Conservation (phyloP, 164 flowering plant species). For the Tinospora cordifolia region DNA sequence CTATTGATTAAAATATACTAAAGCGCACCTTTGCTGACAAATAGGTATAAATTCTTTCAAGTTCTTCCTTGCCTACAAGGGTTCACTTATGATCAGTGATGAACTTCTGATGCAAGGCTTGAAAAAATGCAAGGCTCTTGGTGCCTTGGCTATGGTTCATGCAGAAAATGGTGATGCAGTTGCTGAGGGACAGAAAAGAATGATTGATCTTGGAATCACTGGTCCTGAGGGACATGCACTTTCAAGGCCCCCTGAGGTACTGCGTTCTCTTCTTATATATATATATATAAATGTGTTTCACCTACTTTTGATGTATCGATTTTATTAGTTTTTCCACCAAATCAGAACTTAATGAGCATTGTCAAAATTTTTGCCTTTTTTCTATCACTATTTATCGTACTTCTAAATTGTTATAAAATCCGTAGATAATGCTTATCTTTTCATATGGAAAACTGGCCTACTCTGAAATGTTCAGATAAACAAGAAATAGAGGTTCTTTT, state of each 20-base stretch:
- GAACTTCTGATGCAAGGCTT: constrained; percentile 75
- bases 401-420: too few relatives aligned
- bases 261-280: not conserved
- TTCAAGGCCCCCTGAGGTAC: constrained; percentile 90
- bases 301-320: not conserved
- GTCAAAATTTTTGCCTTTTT: too few relatives aligned
- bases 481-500: too few relatives aligned
- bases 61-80: constrained; percentile 91
- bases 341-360: too few relatives aligned
- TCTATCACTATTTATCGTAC: too few relatives aligned
- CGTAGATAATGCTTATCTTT: too few relatives aligned
- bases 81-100: constrained; percentile 65
- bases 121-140: constrained; percentile 89
- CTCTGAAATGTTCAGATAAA: too few relatives aligned
- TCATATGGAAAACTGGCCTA: too few relatives aligned
- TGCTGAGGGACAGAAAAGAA: constrained; percentile 76
- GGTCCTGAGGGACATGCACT: constrained; percentile 99
- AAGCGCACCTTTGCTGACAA: constrained; percentile 7
- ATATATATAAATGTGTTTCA: too few relatives aligned
- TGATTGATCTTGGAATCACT: constrained; percentile 89
- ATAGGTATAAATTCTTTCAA: constrained; percentile 93
- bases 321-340: not conserved
- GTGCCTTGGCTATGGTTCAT: constrained; percentile 96
- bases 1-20: not conserved
- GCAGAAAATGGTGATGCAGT: constrained; percentile 99